Conservation (phyloP, 257 asterid species). For the Solanum sparsipilum region DNA sequence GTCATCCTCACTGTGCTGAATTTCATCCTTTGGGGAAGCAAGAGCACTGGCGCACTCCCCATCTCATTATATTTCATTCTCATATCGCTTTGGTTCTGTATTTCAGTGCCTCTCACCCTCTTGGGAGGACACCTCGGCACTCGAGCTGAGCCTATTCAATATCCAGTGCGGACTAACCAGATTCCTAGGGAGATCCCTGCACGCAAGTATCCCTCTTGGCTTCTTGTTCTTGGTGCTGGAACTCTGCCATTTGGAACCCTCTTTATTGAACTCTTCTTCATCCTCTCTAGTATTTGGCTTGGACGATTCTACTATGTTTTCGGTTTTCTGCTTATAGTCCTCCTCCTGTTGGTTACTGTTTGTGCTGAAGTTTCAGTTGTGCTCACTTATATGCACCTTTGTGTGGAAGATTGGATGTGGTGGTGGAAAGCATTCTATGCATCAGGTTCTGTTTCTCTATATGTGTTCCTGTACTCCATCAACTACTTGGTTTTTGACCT, state of each 20-base stretch:
- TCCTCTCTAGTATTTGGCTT: conserved; percentile 81
- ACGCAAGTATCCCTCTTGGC: conserved; percentile 72
- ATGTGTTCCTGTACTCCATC: conserved; percentile 70
- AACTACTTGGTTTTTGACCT: conserved; percentile 79
- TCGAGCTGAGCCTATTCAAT: conserved; percentile 48
- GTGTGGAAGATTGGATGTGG: conserved; percentile 96
- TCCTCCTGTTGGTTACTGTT: conserved; percentile 46
- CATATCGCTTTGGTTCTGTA: conserved; percentile 74
- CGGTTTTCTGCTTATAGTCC: conserved; percentile 65
- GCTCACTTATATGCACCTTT: conserved; percentile 81
- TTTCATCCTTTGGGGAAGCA: conserved; percentile 85
- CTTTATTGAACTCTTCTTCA: conserved; percentile 81
- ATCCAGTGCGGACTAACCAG: conserved; percentile 75
- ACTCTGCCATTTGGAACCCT: conserved; percentile 88
- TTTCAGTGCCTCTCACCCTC: conserved; percentile 80
- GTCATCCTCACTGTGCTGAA: conserved; percentile 56
- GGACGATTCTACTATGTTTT: conserved; percentile 77
- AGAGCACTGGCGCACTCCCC: conserved; percentile 78
- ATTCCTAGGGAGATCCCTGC: conserved; percentile 83
- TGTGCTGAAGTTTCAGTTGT: conserved; percentile 85
- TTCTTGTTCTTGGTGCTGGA: conserved; percentile 85
- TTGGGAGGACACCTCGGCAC: conserved; percentile 69
- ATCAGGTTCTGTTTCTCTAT: conserved; percentile 72
- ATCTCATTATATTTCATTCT: conserved; percentile 57
- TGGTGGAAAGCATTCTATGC: conserved; percentile 94